Base-by-base conservation (phyloP, 2,329 filamentous ascomycete genomes). In the Dothideomycetes sp. region DNA sequence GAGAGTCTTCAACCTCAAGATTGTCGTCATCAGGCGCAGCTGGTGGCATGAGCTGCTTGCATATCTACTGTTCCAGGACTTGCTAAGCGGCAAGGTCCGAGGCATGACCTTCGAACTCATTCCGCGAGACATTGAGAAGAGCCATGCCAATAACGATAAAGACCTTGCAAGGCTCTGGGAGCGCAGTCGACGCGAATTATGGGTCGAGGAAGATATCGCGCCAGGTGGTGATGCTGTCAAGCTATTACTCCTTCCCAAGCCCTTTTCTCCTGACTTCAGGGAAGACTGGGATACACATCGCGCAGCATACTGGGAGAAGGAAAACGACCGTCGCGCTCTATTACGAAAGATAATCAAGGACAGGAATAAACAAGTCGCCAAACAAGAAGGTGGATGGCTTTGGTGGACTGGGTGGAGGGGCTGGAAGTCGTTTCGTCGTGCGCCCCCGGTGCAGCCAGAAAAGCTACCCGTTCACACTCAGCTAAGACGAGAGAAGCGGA, bases 241-340 rank as follows among this genome's bases (percentile, higher is more conserved):
- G 60, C 72, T 98, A 1, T 68, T 96, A 14, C 70, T 98, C 5
- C 73, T 95, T 9, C 86, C 91, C 1, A 98, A 98, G 57, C 87
- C 88, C 0, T 98, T 98, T 55, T 93, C 85, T 4, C 81, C 91
- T 0, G 86, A 85, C 34, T 98, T 98, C 55, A 75, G 91, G 15
- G 88, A 96, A 59, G 94, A 94, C 48, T 98, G 91, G 91, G 91
- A 98, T 55, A 71, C 89, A 12, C 98, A 93, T 61, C 75, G 91
- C 38, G 79, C 81, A 24, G 88, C 95, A 45, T 98, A 95, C 62
- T 98, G 91, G 91, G 89, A 95, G 52, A 80, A 80, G 45, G 91
- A 98, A 60, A 98, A 98, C 55, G 86, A 94, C 59, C 79, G 89
- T 2, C 78, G 91, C 10, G 75, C 81, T 3, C 65, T 83, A 42